phyloP scores from a whole-genome alignment of 495 filamentous ascomycete species.

The Delitschia confertaspora region DNA sequence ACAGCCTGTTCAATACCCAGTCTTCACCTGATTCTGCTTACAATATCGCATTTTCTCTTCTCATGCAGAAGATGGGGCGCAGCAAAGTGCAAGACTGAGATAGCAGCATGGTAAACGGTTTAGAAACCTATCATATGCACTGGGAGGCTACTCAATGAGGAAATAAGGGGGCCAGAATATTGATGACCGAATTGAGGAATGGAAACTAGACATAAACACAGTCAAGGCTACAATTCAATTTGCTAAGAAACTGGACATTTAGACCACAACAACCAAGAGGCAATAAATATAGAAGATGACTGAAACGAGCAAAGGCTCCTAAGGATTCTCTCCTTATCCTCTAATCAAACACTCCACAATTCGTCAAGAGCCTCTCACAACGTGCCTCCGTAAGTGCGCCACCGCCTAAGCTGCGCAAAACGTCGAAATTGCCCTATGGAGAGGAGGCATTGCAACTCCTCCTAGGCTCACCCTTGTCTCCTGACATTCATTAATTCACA shows the following conservation, averaged over 20 bases:
- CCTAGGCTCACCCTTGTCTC: too few species aligned
- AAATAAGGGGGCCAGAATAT: constrained; percentile 20
- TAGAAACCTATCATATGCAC: constrained; percentile 21
- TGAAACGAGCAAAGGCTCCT: constrained; percentile 2
- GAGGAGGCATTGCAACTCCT: too few species aligned
- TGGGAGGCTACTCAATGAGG: constrained; percentile 21
- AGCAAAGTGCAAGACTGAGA: constrained; percentile 11
- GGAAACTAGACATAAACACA: constrained; percentile 21
- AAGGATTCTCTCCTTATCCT: constrained; percentile 5
- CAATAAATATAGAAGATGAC: constrained; percentile 14
- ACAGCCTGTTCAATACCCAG: too few species aligned
- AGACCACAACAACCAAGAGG: constrained; percentile 7
- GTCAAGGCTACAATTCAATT: constrained; percentile 20
- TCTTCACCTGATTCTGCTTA: too few species aligned
- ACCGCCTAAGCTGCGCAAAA: constrained; percentile 22
- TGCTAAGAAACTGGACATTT: constrained; percentile 3
- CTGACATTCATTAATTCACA: not conserved
- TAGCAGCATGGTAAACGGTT: constrained; percentile 20
- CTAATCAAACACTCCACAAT: not conserved
- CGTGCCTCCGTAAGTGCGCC: constrained; percentile 17
- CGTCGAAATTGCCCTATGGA: constrained; percentile 19
- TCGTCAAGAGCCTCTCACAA: constrained; percentile 4
- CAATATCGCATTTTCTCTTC: constrained; percentile 22
- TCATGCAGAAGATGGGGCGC: constrained; percentile 14
- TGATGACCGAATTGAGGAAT: constrained; percentile 20